phyloP scores from a whole-genome alignment of 345 rosid species.

The Boechera divaricarpa region DNA sequence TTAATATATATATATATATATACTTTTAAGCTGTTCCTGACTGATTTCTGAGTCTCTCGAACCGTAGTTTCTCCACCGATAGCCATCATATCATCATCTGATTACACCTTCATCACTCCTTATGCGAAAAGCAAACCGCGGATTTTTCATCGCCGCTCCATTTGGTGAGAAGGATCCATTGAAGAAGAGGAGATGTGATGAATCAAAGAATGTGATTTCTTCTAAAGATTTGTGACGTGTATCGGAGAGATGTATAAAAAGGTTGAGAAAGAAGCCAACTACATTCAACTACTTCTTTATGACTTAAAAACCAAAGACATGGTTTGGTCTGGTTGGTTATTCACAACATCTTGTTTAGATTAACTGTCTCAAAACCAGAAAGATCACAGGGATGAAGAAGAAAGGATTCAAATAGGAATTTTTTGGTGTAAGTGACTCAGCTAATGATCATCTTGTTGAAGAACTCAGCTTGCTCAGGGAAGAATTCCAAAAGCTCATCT shows the following conservation, averaged over 20 bases:
- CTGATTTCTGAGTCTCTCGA: too few relatives aligned
- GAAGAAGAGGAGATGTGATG: neutral
- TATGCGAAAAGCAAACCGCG: too few relatives aligned
- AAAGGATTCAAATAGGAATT: neutral
- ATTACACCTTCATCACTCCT: too few relatives aligned
- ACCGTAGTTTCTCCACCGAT: too few relatives aligned
- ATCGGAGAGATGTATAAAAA: conserved; percentile 29
- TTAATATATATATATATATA: neutral
- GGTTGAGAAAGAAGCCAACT: conserved; percentile 52
- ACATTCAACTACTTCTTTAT: conserved; percentile 56
- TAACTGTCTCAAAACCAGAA: conserved; percentile 9
- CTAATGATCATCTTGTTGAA: conserved; percentile 87
- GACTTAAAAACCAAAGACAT: conserved; percentile 30
- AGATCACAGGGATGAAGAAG: neutral
- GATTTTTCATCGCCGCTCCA: neutral
- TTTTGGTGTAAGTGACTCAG: conserved; percentile 44
- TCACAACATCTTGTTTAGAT: too few relatives aligned
- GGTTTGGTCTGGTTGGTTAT: conserved; percentile 18
- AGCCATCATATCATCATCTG: too few relatives aligned
- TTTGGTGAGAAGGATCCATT: neutral
- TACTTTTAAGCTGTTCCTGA: neutral
- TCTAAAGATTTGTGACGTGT: neutral
- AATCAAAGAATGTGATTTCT: neutral
- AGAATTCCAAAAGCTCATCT: conserved; percentile 83
- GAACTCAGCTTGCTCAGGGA: conserved; percentile 78